Evolutionary conservation across 148 eudicot species (phyloP).

Genomic region (Nepenthes gracilis): DNA sequence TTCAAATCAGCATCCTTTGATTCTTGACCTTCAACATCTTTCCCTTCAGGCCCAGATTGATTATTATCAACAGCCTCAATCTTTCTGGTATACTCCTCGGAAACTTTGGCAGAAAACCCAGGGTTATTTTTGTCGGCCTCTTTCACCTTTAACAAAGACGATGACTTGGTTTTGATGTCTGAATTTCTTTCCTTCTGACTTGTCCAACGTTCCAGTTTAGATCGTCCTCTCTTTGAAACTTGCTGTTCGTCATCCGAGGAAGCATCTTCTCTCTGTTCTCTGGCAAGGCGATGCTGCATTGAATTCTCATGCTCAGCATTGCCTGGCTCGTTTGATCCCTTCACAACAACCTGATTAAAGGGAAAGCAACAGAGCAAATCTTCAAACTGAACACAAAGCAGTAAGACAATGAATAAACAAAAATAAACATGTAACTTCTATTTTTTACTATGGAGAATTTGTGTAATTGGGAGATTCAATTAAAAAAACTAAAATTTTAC

Average conservation of each 20-base stretch:
- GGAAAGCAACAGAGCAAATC: slow-evolving; percentile 7
- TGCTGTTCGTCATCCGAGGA: slow-evolving; percentile 73
- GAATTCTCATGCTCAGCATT: slow-evolving; percentile 24
- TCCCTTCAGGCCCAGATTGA: slow-evolving; percentile 23
- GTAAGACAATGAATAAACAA: too few relatives aligned
- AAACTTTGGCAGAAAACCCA: slow-evolving; percentile 22
- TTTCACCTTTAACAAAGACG: slow-evolving; percentile 40
- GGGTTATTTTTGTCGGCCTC: slow-evolving; percentile 23
- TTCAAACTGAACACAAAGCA: too few relatives aligned
- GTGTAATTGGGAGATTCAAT: too few relatives aligned
- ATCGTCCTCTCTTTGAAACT: slow-evolving; percentile 72
- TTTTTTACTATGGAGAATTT: too few relatives aligned
- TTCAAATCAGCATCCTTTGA: slow-evolving; percentile 31
- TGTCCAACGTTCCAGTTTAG: slow-evolving; percentile 93
- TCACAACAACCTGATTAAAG: slow-evolving; percentile 40
- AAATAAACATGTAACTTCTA: too few relatives aligned
- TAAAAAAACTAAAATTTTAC: too few relatives aligned
- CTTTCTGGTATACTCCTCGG: slow-evolving; percentile 31
- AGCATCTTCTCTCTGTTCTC: slow-evolving; percentile 34
- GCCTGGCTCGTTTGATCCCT: slow-evolving; percentile 35
- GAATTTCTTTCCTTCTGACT: slow-evolving; percentile 85
- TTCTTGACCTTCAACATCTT: slow-evolving; percentile 31
- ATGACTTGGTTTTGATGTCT: slow-evolving; percentile 21
- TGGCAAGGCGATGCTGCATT: slow-evolving; percentile 23
- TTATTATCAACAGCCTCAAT: slow-evolving; percentile 24